Evolutionary conservation across 805 yeast genomes (phyloP).

Genomic region (Spencermartinsiella europaea): DNA sequence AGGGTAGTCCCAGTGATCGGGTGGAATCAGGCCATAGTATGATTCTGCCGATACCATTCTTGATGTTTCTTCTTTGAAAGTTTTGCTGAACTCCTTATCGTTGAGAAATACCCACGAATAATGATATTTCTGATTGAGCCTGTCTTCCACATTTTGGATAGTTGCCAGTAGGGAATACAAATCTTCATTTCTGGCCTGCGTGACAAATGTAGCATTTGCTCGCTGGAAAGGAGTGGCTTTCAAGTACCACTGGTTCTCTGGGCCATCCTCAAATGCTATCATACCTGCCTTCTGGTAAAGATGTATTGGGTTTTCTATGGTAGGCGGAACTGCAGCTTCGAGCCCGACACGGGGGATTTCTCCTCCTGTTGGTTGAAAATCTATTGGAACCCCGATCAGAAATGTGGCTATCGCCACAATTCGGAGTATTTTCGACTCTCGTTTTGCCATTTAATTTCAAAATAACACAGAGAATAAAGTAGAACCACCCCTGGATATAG

Average conservation of each 20-base stretch:
- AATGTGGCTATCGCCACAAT: conserved; percentile 30
- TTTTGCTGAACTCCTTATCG: conserved; percentile 68
- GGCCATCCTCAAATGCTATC: not conserved
- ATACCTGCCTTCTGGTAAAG: conserved; percentile 16
- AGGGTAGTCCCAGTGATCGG: conserved; percentile 85
- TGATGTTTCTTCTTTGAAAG: conserved; percentile 53
- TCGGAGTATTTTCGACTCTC: conserved; percentile 32
- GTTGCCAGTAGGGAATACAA: conserved; percentile 52
- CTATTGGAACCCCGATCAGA: conserved; percentile 32
- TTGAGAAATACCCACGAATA: conserved; percentile 94
- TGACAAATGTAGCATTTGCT: conserved; percentile 42
- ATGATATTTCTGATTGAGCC: conserved; percentile 68
- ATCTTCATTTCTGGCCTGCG: conserved; percentile 68
- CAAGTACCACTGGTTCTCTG: not conserved
- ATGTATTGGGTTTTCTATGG: conserved; percentile 6
- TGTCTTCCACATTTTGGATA: conserved; percentile 67
- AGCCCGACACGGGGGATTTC: no score
- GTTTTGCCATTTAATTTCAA: no score
- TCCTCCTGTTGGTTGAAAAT: conserved; percentile 25
- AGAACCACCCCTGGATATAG: no score
- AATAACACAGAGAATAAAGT: no score
- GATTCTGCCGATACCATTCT: conserved; percentile 60
- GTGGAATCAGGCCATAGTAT: conserved; percentile 66
- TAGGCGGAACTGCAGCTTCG: no score
- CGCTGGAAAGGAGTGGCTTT: conserved; percentile 19